Base-by-base conservation (phyloP, 345 rosid genomes). In the Aquilaria yunnanensis region DNA sequence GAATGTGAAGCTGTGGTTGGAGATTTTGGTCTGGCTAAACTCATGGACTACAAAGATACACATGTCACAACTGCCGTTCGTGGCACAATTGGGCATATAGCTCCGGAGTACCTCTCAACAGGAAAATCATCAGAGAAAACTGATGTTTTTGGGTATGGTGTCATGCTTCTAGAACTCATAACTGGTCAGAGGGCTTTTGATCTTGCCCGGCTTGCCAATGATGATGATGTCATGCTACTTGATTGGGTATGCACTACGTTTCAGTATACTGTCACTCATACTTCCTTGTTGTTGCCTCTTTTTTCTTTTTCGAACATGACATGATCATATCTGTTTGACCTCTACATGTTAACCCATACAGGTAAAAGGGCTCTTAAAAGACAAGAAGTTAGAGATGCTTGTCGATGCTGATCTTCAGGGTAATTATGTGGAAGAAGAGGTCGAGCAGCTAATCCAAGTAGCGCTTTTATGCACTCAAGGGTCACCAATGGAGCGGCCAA, bases 141-240 rank as follows among this genome's bases (percentile, higher is more conserved):
- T n/a, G 98, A 93, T 74, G 98, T 93, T 57, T 93, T 93, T 65
- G 97, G 96, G 46, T 93, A 90, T n/a, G 97, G 97, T 2, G 89
- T 90, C 63, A 90, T 86, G 98, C 98, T 93, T 83, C 97, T 93
- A 23, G 98, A 93, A 72, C 90, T 93, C 57, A 86, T 93, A 57
- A 90, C 95, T 13, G 98, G 98, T 65, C 97, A 90, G 70, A 83
- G 89, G 72, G 97, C 97, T 59, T 87, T 87, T 9, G 96, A 93
- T 79, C 93, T 93, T 73, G 96, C 97, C 76, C 87, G 98, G 69
- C 90, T 87, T 65, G 98, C 98, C 61, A 85, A 87, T 51, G 96
- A 93, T 71, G 96, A 87, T 50, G 97, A 89, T 78, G 88, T 85
- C 50, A 89, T 93, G 98, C 79, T 93, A 51, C 96, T 93, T 59